Base-by-base conservation (phyloP, 768 basidiomycete genomes). In the Phanerochaete carnosa region DNA sequence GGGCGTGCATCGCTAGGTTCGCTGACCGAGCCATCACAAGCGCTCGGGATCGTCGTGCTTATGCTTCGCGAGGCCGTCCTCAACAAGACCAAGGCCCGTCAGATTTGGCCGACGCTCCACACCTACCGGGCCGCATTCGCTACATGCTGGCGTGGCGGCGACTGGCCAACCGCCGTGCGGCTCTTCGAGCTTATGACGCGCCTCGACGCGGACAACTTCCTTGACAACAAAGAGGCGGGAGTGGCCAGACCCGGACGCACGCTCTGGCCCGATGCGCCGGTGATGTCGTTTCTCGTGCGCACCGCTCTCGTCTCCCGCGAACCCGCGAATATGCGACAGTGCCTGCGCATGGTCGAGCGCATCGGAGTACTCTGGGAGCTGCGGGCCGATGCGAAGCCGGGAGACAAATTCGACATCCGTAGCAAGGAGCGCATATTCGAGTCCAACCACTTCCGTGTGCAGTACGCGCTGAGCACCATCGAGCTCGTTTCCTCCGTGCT, bases 171-270 rank as follows among this genome's bases (percentile, higher is more conserved):
- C 22, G 83, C 87, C 1, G 68, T 76, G 51, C 78, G 80, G 52
- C 73, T 81, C 19, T 88, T 91, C 70, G 83, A 89, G 62, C 74
- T 90, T 64, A 88, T 92, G 85, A 88, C 88, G 3, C 90, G 90
- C 6, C 84, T 82, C 64, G 29, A 54, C 45, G 59, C 58, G 4
- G 63, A 46, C 22, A 66, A 65, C 59, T 70, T 68, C 59, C 45
- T 54, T 15, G 71, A 68, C 45, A 45, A 30, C 9, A 9, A 5
- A 25, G 6, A 13, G 23, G 7, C 47, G 7, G 53, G 11, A 9
- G n/a, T 16, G 30, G 62, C 45, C 61, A 39, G 55, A 28, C 9
- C 11, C 19, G 54, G 23, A 30, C 61, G 25, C 66, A 52, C 45
- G 33, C 54, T 45, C 43, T 46, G 49, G 53, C 73, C 84, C 19